Percentiles rank a stretch among this genome's conserved stretches.
These are phyloP conservation scores for Actinomucor elegans DNA, from an alignment of 371 early-diverging fungal species.

Conservation along the genomic window DNA sequence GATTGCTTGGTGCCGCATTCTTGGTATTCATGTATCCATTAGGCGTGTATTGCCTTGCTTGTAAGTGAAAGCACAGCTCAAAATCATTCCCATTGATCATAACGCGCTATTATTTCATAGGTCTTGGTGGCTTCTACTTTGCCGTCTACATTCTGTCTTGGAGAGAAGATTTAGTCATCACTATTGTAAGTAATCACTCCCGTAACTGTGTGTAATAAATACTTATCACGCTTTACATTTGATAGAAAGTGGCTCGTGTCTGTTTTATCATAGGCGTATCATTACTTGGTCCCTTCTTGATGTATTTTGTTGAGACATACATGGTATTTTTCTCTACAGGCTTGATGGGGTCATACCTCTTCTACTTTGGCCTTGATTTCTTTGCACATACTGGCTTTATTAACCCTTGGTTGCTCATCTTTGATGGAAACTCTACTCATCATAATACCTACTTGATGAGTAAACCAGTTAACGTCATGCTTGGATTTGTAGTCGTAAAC, in stretches of 20 bases:
- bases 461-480: conserved; percentile 39
- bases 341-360: conserved; percentile 48
- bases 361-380: conserved; percentile 53
- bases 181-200: conserved; percentile 30
- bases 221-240: neutral
- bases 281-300: conserved; percentile 27
- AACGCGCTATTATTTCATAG: neutral
- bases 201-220: neutral
- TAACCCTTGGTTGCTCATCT: conserved; percentile 42
- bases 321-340: conserved; percentile 41
- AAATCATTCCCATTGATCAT: neutral
- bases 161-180: conserved; percentile 43
- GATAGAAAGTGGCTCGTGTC: conserved; percentile 45
- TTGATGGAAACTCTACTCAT: conserved; percentile 41
- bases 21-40: conserved; percentile 35
- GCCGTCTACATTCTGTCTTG: conserved; percentile 50
- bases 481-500: conserved; percentile 32
- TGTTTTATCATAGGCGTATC: conserved; percentile 45
- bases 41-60: conserved; percentile 15
- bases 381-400: conserved; percentile 57
- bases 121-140: conserved; percentile 37
- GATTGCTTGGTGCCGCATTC: conserved; percentile 34
- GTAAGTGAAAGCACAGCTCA: neutral
- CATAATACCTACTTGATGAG: conserved; percentile 36
- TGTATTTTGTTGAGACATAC: conserved; percentile 37